Percentiles rank a stretch among this genome's conserved stretches.
These are phyloP conservation scores for Elaphomyces granulatus DNA, from an alignment of 495 filamentous ascomycete species.

Conservation along the genomic window DNA sequence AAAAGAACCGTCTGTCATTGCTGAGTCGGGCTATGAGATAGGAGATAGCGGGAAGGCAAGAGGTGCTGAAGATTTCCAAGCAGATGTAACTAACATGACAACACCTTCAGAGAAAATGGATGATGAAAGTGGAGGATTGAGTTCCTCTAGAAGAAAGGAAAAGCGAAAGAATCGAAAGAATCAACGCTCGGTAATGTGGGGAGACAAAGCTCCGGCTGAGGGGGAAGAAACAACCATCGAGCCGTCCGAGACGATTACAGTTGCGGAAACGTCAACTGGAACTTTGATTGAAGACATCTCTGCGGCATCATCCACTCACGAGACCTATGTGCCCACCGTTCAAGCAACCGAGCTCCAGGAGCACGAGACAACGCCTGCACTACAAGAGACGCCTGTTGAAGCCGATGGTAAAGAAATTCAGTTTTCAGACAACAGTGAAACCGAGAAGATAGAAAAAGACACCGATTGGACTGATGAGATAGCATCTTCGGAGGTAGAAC, in stretches of 20 bases:
- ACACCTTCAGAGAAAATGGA: too few relatives aligned
- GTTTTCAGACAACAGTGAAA: constrained; percentile 30
- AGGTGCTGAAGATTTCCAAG: too few relatives aligned
- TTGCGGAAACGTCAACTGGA: neutral
- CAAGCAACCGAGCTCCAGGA: constrained; percentile 7
- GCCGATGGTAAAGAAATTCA: constrained; percentile 37
- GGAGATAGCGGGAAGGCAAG: too few relatives aligned
- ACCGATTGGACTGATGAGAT: constrained; percentile 36
- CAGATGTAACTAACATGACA: too few relatives aligned
- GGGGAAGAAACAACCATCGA: neutral
- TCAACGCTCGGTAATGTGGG: neutral
- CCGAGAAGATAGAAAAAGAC: constrained; percentile 24
- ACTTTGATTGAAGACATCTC: constrained; percentile 2
- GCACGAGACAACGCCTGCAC: constrained; percentile 5
- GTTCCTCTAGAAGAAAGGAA: too few relatives aligned
- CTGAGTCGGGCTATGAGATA: too few relatives aligned
- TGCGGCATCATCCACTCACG: too few relatives aligned
- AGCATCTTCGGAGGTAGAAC: constrained; percentile 37
- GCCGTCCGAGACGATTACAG: neutral
- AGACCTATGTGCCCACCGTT: constrained; percentile 2
- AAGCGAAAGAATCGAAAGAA: constrained; percentile 9
- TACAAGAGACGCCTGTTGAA: constrained; percentile 25
- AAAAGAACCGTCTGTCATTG: neutral
- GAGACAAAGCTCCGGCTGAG: neutral
- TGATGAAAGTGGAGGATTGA: too few relatives aligned